phyloP scores from a whole-genome alignment of 2,329 filamentous ascomycete species.

The Cryphonectria nitschkei region DNA sequence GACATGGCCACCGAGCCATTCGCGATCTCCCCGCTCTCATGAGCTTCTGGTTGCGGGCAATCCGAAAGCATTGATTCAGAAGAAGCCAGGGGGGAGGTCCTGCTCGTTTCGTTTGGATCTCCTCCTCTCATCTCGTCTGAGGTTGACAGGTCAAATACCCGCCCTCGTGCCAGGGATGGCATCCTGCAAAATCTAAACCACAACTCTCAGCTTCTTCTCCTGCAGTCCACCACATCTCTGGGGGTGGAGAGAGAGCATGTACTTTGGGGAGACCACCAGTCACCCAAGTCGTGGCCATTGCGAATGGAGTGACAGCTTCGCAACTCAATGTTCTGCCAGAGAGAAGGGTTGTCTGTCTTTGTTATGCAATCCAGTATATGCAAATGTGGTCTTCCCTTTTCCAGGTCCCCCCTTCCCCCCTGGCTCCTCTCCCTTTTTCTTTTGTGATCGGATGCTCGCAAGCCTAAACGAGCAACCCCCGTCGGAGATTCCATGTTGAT shows the following conservation, averaged over 20 bases:
- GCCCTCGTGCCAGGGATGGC: background rate
- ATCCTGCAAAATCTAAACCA: background rate
- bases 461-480: background rate
- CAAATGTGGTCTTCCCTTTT: background rate
- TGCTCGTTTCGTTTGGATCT: slow-evolving; percentile 1
- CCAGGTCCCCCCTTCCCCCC: background rate
- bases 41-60: background rate
- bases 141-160: background rate
- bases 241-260: background rate
- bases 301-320: background rate
- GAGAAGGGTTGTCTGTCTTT: background rate
- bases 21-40: background rate
- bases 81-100: background rate
- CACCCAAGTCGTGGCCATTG: too few species aligned
- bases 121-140: slow-evolving; percentile 8
- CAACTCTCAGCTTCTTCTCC: background rate
- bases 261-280: background rate
- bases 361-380: background rate
- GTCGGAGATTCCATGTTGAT: background rate
- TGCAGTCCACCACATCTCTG: background rate
- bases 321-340: background rate
- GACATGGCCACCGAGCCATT: background rate
- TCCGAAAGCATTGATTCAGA: background rate
- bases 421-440: background rate
- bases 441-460: background rate